Evolutionary conservation across 129 eudicot genomes (phyloP).

Genomic region (Helichrysum umbraculigerum): DNA sequence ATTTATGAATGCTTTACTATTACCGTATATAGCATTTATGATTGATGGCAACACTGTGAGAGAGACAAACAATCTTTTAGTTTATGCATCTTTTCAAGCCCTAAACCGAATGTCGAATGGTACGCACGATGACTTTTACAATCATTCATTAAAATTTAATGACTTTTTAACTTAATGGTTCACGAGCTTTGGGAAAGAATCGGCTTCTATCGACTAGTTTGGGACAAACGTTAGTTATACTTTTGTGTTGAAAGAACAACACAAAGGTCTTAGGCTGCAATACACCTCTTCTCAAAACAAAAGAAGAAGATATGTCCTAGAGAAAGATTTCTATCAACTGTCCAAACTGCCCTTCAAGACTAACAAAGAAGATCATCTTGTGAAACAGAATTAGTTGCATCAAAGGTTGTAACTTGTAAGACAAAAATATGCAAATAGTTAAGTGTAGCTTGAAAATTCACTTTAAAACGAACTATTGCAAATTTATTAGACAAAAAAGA

Average conservation of each 20-base stretch:
- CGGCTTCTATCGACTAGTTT: neutral
- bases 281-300: neutral
- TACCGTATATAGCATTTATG: neutral
- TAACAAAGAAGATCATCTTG: neutral
- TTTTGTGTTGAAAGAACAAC: neutral
- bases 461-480: neutral
- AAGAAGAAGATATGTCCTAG: neutral
- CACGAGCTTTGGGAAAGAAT: neutral
- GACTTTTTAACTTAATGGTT: neutral
- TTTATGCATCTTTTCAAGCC: neutral
- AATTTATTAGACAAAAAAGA: neutral
- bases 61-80: neutral
- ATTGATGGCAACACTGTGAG: neutral
- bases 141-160: neutral
- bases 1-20: neutral
- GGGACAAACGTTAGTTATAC: neutral
- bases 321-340: neutral
- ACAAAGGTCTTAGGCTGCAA: neutral
- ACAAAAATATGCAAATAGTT: neutral
- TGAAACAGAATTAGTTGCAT: neutral
- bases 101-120: neutral
- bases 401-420: neutral
- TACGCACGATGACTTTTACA: neutral
- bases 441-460: neutral
- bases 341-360: neutral